Conservation (phyloP, 2,329 filamentous ascomycete species). For the Aureobasidium sp. region DNA sequence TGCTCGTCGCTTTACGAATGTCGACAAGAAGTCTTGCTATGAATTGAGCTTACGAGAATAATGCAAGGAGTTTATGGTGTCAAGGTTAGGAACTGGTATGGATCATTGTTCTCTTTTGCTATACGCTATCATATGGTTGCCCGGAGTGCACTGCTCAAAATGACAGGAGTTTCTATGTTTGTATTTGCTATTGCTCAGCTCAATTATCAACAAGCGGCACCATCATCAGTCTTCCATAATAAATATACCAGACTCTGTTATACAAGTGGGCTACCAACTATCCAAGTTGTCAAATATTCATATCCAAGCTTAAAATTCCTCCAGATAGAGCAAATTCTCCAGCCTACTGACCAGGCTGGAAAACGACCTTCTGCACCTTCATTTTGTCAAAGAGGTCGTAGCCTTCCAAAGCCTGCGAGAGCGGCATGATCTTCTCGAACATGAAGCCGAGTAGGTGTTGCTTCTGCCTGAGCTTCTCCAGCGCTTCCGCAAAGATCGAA, state of each 20-base stretch:
- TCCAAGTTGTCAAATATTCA: neutral
- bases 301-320: neutral
- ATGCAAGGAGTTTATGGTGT: constrained; percentile 8
- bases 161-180: neutral
- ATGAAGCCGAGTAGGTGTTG: constrained; percentile 46
- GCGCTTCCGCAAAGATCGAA: constrained; percentile 42
- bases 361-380: constrained; percentile 48
- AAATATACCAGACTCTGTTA: neutral
- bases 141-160: neutral
- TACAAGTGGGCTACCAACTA: neutral
- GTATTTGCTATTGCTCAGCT: neutral
- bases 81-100: neutral
- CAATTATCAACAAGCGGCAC: neutral
- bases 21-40: constrained; percentile 8
- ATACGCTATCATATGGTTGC: neutral
- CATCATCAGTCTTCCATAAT: neutral
- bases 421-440: constrained; percentile 46
- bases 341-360: constrained; percentile 21
- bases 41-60: neutral
- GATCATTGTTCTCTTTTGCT: neutral
- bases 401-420: constrained; percentile 45
- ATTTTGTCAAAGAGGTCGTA: constrained; percentile 48
- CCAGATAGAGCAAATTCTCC: neutral
- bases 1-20: neutral
- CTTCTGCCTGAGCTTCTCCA: constrained; percentile 40